A percentile compares a stretch with the other conserved stretches of the same genome.
phyloP scores from a whole-genome alignment of 164 flowering plant genomes.

The Nymphaea thermarum region DNA sequence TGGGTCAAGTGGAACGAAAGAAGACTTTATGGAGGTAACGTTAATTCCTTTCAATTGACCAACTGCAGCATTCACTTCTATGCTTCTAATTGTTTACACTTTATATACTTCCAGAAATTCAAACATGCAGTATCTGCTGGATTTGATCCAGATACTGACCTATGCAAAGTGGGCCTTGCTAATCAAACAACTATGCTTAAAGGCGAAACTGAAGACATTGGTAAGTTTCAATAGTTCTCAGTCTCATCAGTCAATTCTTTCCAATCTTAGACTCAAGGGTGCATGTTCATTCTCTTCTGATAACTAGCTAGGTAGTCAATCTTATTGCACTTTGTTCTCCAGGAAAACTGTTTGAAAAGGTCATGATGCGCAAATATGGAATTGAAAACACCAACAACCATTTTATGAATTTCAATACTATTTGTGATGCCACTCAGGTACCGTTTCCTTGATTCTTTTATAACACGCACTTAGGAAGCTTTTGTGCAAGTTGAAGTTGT shows the following conservation, averaged over 20 bases:
- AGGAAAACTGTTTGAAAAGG: constrained; percentile 77
- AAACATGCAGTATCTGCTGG: constrained; percentile 81
- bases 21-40: constrained; percentile 68
- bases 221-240: constrained; percentile 28
- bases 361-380: constrained; percentile 82
- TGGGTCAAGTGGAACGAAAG: constrained; percentile 94
- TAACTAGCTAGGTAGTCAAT: not conserved
- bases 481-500: not conserved
- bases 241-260: not conserved
- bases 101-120: constrained; percentile 64
- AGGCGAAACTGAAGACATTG: constrained; percentile 98
- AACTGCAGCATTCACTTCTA: not conserved
- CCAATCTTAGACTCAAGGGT: not conserved
- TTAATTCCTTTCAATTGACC: not conserved
- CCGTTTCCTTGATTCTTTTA: not conserved
- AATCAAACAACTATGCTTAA: constrained; percentile 99
- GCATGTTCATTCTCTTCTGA: not conserved
- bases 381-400: constrained; percentile 70
- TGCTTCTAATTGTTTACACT: not conserved
- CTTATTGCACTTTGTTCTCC: constrained; percentile 9
- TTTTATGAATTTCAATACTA: constrained; percentile 83
- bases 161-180: constrained; percentile 76
- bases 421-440: constrained; percentile 97
- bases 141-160: constrained; percentile 86
- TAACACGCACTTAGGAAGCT: too few species aligned